phyloP scores from a whole-genome alignment of 2,329 filamentous ascomycete species.

The Aureobasidium namibiae region DNA sequence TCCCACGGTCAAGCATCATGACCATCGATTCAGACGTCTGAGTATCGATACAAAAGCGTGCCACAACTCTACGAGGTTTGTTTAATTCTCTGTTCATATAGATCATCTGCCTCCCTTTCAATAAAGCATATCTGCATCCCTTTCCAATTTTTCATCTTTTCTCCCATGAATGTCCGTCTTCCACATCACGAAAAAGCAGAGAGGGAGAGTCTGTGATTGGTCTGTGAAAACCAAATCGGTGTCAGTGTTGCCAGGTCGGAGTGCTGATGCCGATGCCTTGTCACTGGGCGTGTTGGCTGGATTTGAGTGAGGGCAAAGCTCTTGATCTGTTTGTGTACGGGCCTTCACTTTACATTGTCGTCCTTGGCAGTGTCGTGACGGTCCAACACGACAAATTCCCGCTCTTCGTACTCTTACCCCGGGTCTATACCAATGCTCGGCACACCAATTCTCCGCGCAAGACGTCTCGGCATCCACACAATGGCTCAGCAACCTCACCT shows the following conservation, averaged over 20 bases:
- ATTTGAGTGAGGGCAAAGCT: neutral
- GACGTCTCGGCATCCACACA: neutral
- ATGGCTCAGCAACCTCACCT: neutral
- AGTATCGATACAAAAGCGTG: neutral
- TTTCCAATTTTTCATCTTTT: no score
- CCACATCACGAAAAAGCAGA: neutral
- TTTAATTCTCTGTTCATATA: conserved; percentile 1
- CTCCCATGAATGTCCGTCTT: neutral
- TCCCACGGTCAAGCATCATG: neutral
- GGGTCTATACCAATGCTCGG: neutral
- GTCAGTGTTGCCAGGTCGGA: neutral
- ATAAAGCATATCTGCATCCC: neutral
- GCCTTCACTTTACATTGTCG: neutral
- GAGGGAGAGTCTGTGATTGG: neutral
- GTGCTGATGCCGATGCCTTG: neutral
- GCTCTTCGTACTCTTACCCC: neutral
- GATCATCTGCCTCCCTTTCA: neutral
- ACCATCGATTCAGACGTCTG: neutral
- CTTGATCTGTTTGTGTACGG: neutral
- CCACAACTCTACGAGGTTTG: neutral
- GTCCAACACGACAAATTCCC: neutral
- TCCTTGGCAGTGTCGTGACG: neutral
- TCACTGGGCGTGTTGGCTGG: no score
- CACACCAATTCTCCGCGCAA: neutral
- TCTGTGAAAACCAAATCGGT: neutral